Base-by-base conservation (phyloP, 208 protist genomes). In the Crithidia thermophila region DNA sequence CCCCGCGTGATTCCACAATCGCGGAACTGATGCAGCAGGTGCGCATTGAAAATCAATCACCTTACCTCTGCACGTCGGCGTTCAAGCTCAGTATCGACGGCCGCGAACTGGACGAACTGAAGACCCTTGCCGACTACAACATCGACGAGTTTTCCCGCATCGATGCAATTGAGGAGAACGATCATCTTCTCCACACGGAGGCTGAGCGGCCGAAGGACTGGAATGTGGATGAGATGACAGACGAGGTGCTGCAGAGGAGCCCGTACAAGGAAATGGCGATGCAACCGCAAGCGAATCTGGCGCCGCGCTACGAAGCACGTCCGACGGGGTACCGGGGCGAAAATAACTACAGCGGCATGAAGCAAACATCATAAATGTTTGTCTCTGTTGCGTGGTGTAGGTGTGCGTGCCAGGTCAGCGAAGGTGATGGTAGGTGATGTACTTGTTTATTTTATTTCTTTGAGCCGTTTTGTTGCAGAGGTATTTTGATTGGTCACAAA, bases 221-320 rank as follows among this genome's bases (percentile, higher is more conserved):
- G 88, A 95, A 88, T 45, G 79, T 94, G 11, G 87, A 94, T 60
- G 90, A 95, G 56, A 91, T 95, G 40, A 86, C 77, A 13, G 66
- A 76, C 4, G 79, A 87, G 5, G 71, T 78, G 39, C 10, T 80
- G 6, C 42, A 47, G 14, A 67, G 27, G 20, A 95, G 85, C 46
- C 90, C 90, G 13, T 95, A 92, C 72, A 91, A 90, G 64, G 90
- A 95, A 58, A 95, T 95, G 90, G 74, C 64, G 6, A 93, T 95
- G 77, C 76, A 87, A n/a, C 90, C 90, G 16, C 49, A 43, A 21
- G 60, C 73, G 20, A 91, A 90, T 63, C 80, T 95, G 28, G 72
- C 84, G 23, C 90, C 90, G 31, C 75, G 90, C 18, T 95, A 94
- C 62, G 90, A 95, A 64, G 87, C 76, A 23, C 80, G 77, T n/a